Conservation (phyloP, 2,329 filamentous ascomycete species). For the Aureobasidium namibiae region DNA sequence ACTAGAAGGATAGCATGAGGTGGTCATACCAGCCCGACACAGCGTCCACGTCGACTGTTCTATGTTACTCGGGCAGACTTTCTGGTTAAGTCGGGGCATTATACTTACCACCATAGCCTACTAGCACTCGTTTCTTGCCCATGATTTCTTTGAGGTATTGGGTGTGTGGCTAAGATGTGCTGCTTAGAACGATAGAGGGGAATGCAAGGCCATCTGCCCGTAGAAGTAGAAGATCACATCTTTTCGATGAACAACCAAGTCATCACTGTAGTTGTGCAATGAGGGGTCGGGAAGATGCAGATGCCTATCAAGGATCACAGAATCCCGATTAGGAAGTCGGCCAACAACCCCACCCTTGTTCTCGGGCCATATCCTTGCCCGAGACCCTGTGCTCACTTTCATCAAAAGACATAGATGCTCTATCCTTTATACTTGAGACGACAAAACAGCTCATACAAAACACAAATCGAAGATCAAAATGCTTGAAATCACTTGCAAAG, state of each 20-base stretch:
- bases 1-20: conserved; percentile 14
- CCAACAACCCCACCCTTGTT: neutral
- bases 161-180: no score
- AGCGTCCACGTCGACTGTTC: neutral
- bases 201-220: no score
- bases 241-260: neutral
- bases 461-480: conserved; percentile 19
- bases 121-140: conserved; percentile 29
- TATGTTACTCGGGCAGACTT: no score
- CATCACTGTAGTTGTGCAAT: neutral
- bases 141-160: conserved; percentile 7
- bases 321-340: neutral
- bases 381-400: neutral
- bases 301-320: neutral
- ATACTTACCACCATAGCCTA: conserved; percentile 30
- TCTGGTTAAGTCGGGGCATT: conserved; percentile 21
- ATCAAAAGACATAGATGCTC: neutral
- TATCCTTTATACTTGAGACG: neutral
- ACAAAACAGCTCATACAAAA: rapidly evolving
- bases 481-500: conserved; percentile 33
- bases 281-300: neutral
- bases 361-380: neutral
- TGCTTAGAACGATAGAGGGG: no score
- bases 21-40: neutral
- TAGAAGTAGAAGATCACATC: neutral